These are phyloP conservation scores for Albatrellus ellisii DNA, from an alignment of 768 basidiomycete species.

Conservation along the genomic window DNA sequence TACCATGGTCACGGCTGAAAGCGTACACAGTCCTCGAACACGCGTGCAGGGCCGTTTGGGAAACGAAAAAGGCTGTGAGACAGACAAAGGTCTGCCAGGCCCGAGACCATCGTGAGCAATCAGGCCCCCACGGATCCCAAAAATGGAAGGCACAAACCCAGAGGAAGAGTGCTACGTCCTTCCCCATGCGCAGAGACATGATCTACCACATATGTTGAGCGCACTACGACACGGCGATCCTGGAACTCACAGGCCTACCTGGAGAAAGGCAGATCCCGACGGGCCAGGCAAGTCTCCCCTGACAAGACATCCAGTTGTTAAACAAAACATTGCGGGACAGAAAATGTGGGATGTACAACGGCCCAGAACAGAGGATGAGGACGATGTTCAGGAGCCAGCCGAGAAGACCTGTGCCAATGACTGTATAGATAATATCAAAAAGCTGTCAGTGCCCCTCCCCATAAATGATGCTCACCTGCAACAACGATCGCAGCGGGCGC, in stretches of 20 bases:
- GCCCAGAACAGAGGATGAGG: conserved; percentile 72
- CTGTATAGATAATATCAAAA: conserved; percentile 52
- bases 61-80: conserved; percentile 79
- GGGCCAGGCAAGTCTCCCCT: conserved; percentile 55
- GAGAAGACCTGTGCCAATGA: conserved; percentile 62
- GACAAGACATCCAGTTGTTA: conserved; percentile 7
- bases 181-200: conserved; percentile 65
- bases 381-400: conserved; percentile 87
- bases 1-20: conserved; percentile 70
- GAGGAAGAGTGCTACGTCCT: conserved; percentile 57
- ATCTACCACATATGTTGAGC: conserved; percentile 30
- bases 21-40: conserved; percentile 74
- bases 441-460: conserved; percentile 24
- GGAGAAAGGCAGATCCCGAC: conserved; percentile 61
- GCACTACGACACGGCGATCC: neutral
- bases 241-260: conserved; percentile 24
- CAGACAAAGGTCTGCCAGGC: conserved; percentile 50
- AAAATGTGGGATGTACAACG: conserved; percentile 32
- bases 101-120: neutral
- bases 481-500: conserved; percentile 8
- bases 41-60: conserved; percentile 72
- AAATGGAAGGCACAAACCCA: conserved; percentile 48
- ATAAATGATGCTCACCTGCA: conserved; percentile 1
- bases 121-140: neutral
- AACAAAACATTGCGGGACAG: conserved; percentile 3